Percentiles rank a stretch among this genome's conserved stretches.
phyloP scores from a whole-genome alignment of 495 filamentous ascomycete genomes.

The Penicillium bovifimosum region DNA sequence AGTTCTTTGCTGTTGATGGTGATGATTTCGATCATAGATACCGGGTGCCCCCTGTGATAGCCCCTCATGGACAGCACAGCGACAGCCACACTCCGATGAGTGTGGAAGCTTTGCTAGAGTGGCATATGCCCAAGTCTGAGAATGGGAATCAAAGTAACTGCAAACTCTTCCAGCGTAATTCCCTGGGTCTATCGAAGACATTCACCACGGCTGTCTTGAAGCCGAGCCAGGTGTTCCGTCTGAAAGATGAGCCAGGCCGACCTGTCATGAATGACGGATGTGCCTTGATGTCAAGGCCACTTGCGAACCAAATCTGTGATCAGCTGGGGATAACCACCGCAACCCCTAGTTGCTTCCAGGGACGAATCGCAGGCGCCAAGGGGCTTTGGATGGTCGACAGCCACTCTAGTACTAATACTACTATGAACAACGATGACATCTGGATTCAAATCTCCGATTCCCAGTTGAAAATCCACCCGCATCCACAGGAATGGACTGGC shows the following conservation, averaged over 20 bases:
- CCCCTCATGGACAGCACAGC: conserved; percentile 22
- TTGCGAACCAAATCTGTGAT: conserved; percentile 57
- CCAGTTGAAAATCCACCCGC: conserved; percentile 72
- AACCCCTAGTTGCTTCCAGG: conserved; percentile 74
- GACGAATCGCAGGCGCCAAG: conserved; percentile 76
- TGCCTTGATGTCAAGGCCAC: conserved; percentile 58
- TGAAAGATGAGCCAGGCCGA: conserved; percentile 23
- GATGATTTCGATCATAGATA: conserved; percentile 30
- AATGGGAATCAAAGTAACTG: conserved; percentile 43
- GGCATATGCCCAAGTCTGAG: conserved; percentile 39
- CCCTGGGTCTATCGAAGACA: conserved; percentile 41
- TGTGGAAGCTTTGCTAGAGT: conserved; percentile 42
- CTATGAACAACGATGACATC: conserved; percentile 29
- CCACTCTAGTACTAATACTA: conserved; percentile 20
- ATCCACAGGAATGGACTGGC: conserved; percentile 41
- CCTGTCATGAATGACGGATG: conserved; percentile 80
- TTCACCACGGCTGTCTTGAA: conserved; percentile 43
- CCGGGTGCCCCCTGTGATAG: conserved; percentile 1
- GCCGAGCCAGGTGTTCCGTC: conserved; percentile 35
- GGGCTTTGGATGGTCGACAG: conserved; percentile 78
- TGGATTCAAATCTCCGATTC: conserved; percentile 80
- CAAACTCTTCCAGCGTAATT: conserved; percentile 49
- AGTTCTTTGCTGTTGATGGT: conserved; percentile 52
- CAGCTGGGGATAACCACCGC: conserved; percentile 50
- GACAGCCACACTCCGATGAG: conserved; percentile 33